phyloP scores from a whole-genome alignment of 495 filamentous ascomycete species.

The Penicillium nucicola region DNA sequence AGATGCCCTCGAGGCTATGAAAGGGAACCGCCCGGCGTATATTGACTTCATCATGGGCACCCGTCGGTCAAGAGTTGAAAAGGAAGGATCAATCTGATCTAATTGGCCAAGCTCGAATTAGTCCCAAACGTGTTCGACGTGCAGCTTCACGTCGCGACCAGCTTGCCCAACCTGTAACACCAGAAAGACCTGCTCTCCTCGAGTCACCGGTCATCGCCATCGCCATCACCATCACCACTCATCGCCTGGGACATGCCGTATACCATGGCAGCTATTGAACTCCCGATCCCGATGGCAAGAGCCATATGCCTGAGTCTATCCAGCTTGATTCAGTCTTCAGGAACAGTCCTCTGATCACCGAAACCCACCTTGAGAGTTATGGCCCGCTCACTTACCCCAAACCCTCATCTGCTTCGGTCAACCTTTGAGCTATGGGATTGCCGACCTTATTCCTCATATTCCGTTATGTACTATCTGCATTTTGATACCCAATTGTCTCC shows the following conservation, averaged over 20 bases:
- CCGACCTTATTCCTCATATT: not conserved
- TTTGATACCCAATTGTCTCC: constrained; percentile 18
- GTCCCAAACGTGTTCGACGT: not conserved
- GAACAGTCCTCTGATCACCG: no score
- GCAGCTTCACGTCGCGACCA: not conserved
- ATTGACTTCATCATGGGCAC: constrained; percentile 61
- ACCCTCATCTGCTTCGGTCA: no score
- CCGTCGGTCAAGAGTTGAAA: constrained; percentile 13
- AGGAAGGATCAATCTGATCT: constrained; percentile 20
- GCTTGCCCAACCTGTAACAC: not conserved
- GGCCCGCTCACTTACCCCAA: not conserved
- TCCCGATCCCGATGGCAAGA: not conserved
- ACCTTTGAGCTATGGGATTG: not conserved
- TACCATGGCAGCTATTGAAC: not conserved
- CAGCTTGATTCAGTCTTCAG: not conserved
- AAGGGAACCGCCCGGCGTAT: constrained; percentile 69
- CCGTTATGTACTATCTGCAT: constrained; percentile 7
- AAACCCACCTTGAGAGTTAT: not conserved
- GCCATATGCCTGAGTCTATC: not conserved
- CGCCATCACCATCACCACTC: no score
- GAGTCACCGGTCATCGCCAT: no score
- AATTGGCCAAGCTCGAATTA: not conserved
- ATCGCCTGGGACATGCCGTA: not conserved
- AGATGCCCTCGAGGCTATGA: constrained; percentile 60
- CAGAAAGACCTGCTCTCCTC: no score